Evolutionary conservation across 331 rosid genomes (phyloP), one percentile per base, ranked within the genome.

Genomic region (Prunus yedoensis): DNA sequence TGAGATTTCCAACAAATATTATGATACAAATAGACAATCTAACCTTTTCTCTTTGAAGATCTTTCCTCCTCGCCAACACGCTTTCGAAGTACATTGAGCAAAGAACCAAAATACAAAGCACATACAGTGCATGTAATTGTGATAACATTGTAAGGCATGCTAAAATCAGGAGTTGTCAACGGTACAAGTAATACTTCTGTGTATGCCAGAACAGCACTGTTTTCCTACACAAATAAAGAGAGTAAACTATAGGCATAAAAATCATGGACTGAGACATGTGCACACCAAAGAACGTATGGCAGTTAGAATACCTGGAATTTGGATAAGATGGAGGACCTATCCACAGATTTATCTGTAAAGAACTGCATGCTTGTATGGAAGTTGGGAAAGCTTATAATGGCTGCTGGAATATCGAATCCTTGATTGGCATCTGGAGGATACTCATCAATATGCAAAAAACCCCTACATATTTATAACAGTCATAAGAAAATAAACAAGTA

Each of bases 401-500:
- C 97, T 11, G 99, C 92, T 66, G 99, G 99, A 83, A 95, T 92
- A 80, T 92, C 99, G 62, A 90, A 92, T 71, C 99, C 99, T 81
- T 92, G 99, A 84, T 94, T 90, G 67, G 99, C 99, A 81, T 95
- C 99, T 27, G 99, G 97, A 54, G 97, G 99, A 73, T 95, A 95
- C 76, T 95, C 97, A 83, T 92, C 97, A 71, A 95, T 92, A 85
- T 95, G 99, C 88, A n/a, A 90, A 86, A 81, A 95, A 92, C 53
- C 97, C 99, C 99, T 95, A 57, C 63, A 72, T 27, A 73, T 45
- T 73, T 15, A 84, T 62, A 79, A 41, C 27, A 53, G 16, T 52
- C 58, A 70, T 71, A 51, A 78, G 79, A 63, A 73, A 74, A 20
- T 50, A 21, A 58, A 81, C 47, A 23, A 47, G 50, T 47, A 59